Evolutionary conservation across 352 stramenopile genomes (phyloP).

Genomic region (Phytophthora gonapodyides): DNA sequence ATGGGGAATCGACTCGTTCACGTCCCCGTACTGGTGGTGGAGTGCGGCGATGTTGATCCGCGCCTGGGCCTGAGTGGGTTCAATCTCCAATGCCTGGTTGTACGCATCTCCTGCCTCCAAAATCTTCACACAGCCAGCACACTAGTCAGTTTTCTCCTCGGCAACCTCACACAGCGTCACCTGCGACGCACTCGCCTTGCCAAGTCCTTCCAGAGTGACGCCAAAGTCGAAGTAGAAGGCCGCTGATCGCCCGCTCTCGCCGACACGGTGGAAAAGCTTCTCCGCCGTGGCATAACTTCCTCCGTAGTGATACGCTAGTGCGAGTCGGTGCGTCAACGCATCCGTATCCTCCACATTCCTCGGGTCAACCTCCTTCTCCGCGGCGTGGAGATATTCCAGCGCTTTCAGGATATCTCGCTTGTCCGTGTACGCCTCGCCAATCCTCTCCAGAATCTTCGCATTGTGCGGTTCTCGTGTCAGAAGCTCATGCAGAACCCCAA

Average conservation of each 20-base stretch:
- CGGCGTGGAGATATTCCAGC: conserved; percentile 24
- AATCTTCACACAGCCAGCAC: conserved; percentile 32
- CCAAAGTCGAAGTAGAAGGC: conserved; percentile 59
- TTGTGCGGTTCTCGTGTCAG: conserved; percentile 22
- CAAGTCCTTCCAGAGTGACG: conserved; percentile 49
- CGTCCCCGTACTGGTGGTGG: conserved; percentile 62
- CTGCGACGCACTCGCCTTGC: conserved; percentile 40
- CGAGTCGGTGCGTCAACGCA: conserved; percentile 33
- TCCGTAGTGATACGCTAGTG: conserved; percentile 45
- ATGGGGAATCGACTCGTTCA: conserved; percentile 50
- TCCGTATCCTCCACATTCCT: conserved; percentile 5
- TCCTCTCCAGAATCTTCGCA: conserved; percentile 27
- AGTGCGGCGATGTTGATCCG: conserved; percentile 73
- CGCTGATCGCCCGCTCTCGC: conserved; percentile 24
- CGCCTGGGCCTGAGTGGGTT: conserved; percentile 38
- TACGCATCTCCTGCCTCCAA: conserved; percentile 49
- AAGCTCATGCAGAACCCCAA: conserved; percentile 26
- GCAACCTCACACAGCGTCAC: background rate
- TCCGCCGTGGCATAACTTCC: conserved; percentile 37
- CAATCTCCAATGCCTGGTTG: conserved; percentile 41
- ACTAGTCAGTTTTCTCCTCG: conserved; percentile 7
- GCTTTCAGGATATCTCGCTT: conserved; percentile 28
- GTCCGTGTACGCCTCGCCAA: conserved; percentile 43
- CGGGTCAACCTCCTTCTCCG: conserved; percentile 15
- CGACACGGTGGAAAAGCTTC: conserved; percentile 30